Percentiles rank a stretch among this genome's conserved stretches.
Evolutionary conservation across 2,329 filamentous ascomycete species (phyloP).

Genomic region (Fusarium secorum): DNA sequence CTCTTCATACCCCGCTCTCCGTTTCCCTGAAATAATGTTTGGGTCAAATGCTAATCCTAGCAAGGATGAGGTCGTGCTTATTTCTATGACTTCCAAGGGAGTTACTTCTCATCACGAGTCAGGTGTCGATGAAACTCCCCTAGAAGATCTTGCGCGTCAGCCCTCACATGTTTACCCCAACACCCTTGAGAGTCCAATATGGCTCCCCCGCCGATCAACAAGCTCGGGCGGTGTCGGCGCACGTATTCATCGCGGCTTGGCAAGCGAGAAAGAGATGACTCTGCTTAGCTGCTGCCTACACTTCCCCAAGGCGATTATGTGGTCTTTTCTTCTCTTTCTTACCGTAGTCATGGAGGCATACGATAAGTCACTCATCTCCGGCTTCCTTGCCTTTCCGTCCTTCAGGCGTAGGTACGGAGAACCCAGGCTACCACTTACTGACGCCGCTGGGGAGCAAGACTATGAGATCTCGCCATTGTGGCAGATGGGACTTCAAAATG

Average conservation of each 20-base stretch:
- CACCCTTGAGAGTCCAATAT: neutral
- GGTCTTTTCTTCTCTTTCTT: slow-evolving; percentile 22
- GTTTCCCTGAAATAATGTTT: neutral
- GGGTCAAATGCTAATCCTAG: neutral
- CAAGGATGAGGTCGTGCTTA: neutral
- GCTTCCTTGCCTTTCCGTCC: slow-evolving; percentile 2
- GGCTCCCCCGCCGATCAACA: slow-evolving; percentile 6
- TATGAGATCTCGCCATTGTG: neutral
- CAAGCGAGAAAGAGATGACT: slow-evolving; percentile 17
- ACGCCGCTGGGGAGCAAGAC: neutral
- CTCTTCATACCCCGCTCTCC: rapidly evolving
- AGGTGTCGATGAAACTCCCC: too few species aligned
- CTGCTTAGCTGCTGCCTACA: neutral
- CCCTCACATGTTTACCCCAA: neutral
- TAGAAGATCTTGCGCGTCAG: neutral
- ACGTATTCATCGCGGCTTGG: neutral
- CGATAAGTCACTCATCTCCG: slow-evolving; percentile 1
- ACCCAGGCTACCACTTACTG: neutral
- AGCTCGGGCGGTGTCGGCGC: slow-evolving; percentile 9
- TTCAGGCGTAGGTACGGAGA: slow-evolving; percentile 38
- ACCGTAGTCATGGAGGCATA: slow-evolving; percentile 29
- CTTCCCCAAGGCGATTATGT: slow-evolving; percentile 25
- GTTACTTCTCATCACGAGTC: neutral
- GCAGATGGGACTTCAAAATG: neutral
- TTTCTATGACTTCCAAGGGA: neutral